Conservation (phyloP, 2,329 filamentous ascomycete genomes). For the Trichoderma sp. region DNA sequence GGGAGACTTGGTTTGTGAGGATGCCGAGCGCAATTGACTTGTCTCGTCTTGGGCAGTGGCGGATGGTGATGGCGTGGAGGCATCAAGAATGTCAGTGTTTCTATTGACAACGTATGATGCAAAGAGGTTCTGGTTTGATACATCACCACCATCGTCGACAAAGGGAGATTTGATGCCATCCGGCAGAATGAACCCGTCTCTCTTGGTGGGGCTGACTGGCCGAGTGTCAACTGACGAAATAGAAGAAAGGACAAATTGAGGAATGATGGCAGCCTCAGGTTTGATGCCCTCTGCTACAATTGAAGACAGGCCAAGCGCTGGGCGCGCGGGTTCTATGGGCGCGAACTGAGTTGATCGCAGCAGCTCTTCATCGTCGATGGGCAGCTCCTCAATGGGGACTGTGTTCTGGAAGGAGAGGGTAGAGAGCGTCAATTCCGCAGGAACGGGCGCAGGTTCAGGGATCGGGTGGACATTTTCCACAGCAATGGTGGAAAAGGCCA, state of each 20-base stretch:
- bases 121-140: slow-evolving; percentile 48
- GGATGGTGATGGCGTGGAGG: slow-evolving; percentile 38
- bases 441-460: slow-evolving; percentile 35
- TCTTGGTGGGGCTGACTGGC: slow-evolving; percentile 52
- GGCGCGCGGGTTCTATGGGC: slow-evolving; percentile 30
- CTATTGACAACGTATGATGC: slow-evolving; percentile 51
- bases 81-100: slow-evolving; percentile 42
- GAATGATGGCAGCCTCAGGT: slow-evolving; percentile 33
- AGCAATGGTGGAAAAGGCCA: slow-evolving; percentile 43
- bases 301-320: slow-evolving; percentile 44
- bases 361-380: slow-evolving; percentile 21
- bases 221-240: slow-evolving; percentile 53
- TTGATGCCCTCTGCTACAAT: slow-evolving; percentile 44
- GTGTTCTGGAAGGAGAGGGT: slow-evolving; percentile 40
- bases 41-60: slow-evolving; percentile 69
- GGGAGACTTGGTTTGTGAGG: slow-evolving; percentile 50
- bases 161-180: slow-evolving; percentile 46
- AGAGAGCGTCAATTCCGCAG: slow-evolving; percentile 38
- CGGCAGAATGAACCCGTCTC: slow-evolving; percentile 61
- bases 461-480: slow-evolving; percentile 43
- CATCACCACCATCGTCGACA: slow-evolving; percentile 42
- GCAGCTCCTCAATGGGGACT: slow-evolving; percentile 39
- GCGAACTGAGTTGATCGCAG: not conserved
- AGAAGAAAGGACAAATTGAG: slow-evolving; percentile 49
- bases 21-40: slow-evolving; percentile 54